Conservation (phyloP, 345 rosid species). For the Durio zibethinus region DNA sequence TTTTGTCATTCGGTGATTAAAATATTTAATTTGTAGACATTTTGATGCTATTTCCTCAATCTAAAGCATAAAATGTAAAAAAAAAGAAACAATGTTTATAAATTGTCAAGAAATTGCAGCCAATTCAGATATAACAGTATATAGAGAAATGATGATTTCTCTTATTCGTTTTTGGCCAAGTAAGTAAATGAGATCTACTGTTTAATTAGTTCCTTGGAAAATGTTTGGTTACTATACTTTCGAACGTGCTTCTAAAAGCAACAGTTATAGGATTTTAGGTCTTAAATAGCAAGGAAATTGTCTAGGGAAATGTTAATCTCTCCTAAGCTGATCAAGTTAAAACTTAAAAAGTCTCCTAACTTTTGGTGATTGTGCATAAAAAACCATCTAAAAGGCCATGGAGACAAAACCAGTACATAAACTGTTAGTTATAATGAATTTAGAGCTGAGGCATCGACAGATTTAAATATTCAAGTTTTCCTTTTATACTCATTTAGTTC, state of each 20-base stretch:
- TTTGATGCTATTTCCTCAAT: not conserved
- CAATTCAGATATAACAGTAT: not conserved
- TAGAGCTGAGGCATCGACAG: not conserved
- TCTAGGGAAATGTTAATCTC: not conserved
- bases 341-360: not conserved
- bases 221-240: no score
- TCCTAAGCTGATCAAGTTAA: not conserved
- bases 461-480: not conserved
- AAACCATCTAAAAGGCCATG: not conserved
- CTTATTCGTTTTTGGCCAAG: not conserved
- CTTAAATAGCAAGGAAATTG: not conserved
- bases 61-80: not conserved
- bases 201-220: not conserved
- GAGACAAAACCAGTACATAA: not conserved
- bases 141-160: not conserved
- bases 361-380: not conserved
- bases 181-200: not conserved
- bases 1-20: no score
- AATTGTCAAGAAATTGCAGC: not conserved
- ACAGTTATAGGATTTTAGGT: no score
- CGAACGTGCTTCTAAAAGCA: no score
- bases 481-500: not conserved
- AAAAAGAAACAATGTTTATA: not conserved
- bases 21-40: not conserved
- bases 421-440: not conserved